Evolutionary conservation across 192 early-diverging fungal species (phyloP).

Genomic region (Coemansia sp.): DNA sequence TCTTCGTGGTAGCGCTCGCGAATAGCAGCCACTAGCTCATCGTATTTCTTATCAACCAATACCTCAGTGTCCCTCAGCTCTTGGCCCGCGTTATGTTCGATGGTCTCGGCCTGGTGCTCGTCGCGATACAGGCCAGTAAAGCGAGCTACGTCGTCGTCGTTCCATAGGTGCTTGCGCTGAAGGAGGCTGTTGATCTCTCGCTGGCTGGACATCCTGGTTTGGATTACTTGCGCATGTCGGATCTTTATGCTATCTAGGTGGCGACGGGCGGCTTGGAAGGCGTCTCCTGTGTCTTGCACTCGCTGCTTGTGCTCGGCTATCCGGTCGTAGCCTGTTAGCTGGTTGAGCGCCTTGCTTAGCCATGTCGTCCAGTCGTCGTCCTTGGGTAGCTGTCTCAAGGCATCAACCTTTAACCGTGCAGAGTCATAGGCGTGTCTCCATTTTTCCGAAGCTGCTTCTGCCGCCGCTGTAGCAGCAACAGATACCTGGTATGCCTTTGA

Average conservation of each 20-base stretch:
- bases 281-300: slow-evolving; percentile 55
- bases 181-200: slow-evolving; percentile 77
- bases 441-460: slow-evolving; percentile 20
- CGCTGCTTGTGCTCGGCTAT: slow-evolving; percentile 68
- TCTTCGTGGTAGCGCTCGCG: slow-evolving; percentile 82
- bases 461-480: neutral
- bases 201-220: slow-evolving; percentile 63
- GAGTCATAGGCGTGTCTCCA: slow-evolving; percentile 21
- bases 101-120: slow-evolving; percentile 68
- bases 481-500: neutral
- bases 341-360: slow-evolving; percentile 62
- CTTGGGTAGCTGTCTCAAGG: slow-evolving; percentile 27
- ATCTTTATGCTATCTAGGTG: slow-evolving; percentile 56
- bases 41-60: slow-evolving; percentile 66
- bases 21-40: slow-evolving; percentile 67
- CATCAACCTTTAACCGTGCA: slow-evolving; percentile 6
- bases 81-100: slow-evolving; percentile 50
- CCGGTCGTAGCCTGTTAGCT: slow-evolving; percentile 70
- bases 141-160: slow-evolving; percentile 69
- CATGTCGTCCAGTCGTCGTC: slow-evolving; percentile 47
- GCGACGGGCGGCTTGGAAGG: slow-evolving; percentile 58
- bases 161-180: slow-evolving; percentile 79
- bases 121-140: slow-evolving; percentile 75
- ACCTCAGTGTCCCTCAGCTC: slow-evolving; percentile 61
- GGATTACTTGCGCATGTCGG: slow-evolving; percentile 61